Conservation (phyloP, 164 flowering plant genomes). For the Liquidambar formosana region DNA sequence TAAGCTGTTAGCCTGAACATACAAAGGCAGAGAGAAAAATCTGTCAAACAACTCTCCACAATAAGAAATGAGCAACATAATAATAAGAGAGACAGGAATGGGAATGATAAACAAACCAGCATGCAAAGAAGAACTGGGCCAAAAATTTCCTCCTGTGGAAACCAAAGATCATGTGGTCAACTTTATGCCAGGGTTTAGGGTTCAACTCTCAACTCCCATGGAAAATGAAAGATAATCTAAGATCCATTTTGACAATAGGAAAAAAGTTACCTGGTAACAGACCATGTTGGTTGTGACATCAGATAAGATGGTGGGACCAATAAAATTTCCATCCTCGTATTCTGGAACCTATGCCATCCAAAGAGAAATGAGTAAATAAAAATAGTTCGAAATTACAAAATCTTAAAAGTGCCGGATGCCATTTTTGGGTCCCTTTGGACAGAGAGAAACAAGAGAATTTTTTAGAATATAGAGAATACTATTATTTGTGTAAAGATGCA, state of each 20-base stretch:
- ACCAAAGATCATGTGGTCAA: background rate
- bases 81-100: background rate
- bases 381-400: too few relatives aligned
- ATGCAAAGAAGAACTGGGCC: constrained; percentile 74
- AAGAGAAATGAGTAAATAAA: background rate
- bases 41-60: constrained; percentile 4
- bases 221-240: constrained; percentile 9
- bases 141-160: constrained; percentile 63
- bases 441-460: too few relatives aligned
- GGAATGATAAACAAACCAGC: constrained; percentile 43
- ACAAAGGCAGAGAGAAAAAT: background rate
- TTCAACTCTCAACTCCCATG: constrained; percentile 2
- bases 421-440: too few relatives aligned
- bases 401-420: too few relatives aligned
- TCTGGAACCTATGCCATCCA: constrained; percentile 63
- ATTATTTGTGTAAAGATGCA: too few relatives aligned
- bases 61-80: background rate
- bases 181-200: background rate
- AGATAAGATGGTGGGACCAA: constrained; percentile 88
- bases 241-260: background rate
- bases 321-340: constrained; percentile 83
- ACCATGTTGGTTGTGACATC: constrained; percentile 79
- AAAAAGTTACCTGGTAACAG: constrained; percentile 75
- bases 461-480: too few relatives aligned
- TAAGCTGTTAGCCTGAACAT: constrained; percentile 63